Evolutionary conservation across 805 yeast genomes (phyloP).

Genomic region (Candida ficus): DNA sequence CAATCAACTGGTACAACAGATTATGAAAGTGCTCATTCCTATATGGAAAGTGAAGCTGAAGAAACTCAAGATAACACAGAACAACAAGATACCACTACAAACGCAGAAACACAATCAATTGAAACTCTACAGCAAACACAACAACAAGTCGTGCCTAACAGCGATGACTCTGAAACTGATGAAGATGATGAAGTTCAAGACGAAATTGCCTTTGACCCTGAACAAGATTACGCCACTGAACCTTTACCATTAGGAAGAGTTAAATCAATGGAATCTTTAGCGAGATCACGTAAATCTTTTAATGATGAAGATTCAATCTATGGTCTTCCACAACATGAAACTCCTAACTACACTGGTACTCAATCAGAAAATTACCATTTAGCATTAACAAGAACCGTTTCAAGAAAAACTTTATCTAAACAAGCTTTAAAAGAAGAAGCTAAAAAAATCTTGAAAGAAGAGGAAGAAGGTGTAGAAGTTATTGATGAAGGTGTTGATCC

Average conservation of each 20-base stretch:
- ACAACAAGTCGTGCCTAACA: no score
- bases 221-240: constrained; percentile 4
- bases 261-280: constrained; percentile 7
- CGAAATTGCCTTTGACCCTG: constrained; percentile 1
- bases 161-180: neutral
- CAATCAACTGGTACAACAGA: constrained; percentile 14
- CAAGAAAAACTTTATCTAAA: constrained; percentile 20
- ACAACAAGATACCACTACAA: neutral
- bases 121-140: constrained; percentile 1
- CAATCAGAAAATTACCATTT: constrained; percentile 19
- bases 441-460: constrained; percentile 9
- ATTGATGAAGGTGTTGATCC: constrained; percentile 32
- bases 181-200: neutral
- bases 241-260: constrained; percentile 5
- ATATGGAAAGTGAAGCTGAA: constrained; percentile 1
- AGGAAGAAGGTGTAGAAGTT: constrained; percentile 18
- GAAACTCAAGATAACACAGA: neutral
- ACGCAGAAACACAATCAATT: neutral
- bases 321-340: constrained; percentile 17
- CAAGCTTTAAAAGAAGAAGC: constrained; percentile 7
- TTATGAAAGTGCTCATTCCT: constrained; percentile 22
- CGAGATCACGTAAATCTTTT: constrained; percentile 16
- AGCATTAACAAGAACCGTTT: constrained; percentile 22
- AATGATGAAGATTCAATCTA: constrained; percentile 12
- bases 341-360: constrained; percentile 3